phyloP scores from a whole-genome alignment of 306 rosid species.

The Prunus mongolica region DNA sequence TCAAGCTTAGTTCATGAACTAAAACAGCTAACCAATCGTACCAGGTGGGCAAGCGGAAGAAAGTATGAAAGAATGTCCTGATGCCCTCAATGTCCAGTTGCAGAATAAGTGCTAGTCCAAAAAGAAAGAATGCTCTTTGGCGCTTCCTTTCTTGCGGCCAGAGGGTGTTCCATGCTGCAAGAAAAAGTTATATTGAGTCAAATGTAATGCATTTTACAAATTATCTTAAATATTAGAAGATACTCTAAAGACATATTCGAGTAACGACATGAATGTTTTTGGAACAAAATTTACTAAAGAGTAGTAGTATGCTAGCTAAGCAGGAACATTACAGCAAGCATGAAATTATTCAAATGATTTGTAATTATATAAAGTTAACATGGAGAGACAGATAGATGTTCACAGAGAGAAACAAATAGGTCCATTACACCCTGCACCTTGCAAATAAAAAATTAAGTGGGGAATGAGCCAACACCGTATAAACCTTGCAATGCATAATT shows the following conservation, averaged over 20 bases:
- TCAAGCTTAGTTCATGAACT: background rate
- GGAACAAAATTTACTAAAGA: too few relatives aligned
- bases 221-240: background rate
- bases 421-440: background rate
- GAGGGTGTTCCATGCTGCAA: slow-evolving; percentile 88
- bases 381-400: background rate
- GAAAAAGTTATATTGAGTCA: background rate
- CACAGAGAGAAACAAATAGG: background rate
- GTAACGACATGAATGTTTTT: too few relatives aligned
- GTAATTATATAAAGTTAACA: too few relatives aligned
- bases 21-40: slow-evolving; percentile 22
- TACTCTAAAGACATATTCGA: background rate
- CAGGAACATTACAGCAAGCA: background rate
- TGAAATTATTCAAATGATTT: background rate
- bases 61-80: slow-evolving; percentile 85
- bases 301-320: background rate
- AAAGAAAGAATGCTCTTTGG: slow-evolving; percentile 90
- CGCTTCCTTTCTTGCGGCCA: slow-evolving; percentile 99
- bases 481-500: background rate
- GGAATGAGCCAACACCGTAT: background rate
- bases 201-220: background rate
- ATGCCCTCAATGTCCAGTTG: slow-evolving; percentile 86
- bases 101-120: slow-evolving; percentile 83
- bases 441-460: background rate
- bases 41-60: slow-evolving; percentile 90